Conservation (phyloP, 768 basidiomycete genomes). For the Tricholoma flavovirens region DNA sequence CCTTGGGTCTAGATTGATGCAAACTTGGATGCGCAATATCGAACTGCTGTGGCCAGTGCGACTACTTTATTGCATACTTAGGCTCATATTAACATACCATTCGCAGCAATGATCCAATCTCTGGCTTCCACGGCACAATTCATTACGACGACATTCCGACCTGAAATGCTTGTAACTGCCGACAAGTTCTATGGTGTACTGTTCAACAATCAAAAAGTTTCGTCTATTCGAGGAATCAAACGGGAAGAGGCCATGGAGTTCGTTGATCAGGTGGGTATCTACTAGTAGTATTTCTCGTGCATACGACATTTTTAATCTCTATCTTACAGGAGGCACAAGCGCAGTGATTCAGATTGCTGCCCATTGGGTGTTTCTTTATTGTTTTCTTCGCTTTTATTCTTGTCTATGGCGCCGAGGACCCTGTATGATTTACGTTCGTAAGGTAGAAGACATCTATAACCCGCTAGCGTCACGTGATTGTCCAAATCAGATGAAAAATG, state of each 20-base stretch:
- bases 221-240: constrained; percentile 80
- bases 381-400: neutral
- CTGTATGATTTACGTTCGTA: neutral
- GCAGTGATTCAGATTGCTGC: constrained; percentile 13
- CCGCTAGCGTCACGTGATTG: neutral
- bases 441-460: neutral
- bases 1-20: constrained; percentile 72
- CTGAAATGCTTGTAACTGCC: constrained; percentile 93
- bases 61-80: constrained; percentile 4
- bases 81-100: constrained; percentile 1
- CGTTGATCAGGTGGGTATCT: constrained; percentile 68
- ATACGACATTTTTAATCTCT: neutral
- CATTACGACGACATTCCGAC: constrained; percentile 97
- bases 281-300: neutral
- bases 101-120: constrained; percentile 88
- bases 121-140: constrained; percentile 87
- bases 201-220: constrained; percentile 94
- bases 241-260: constrained; percentile 92
- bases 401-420: neutral
- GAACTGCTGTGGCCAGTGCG: constrained; percentile 92
- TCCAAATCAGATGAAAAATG: neutral
- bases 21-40: constrained; percentile 95
- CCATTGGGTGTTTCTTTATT: neutral
- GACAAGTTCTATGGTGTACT: constrained; percentile 97
- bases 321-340: constrained; percentile 22